Conservation (phyloP, 108 stramenopile species). For the Conticribra weissflogii region DNA sequence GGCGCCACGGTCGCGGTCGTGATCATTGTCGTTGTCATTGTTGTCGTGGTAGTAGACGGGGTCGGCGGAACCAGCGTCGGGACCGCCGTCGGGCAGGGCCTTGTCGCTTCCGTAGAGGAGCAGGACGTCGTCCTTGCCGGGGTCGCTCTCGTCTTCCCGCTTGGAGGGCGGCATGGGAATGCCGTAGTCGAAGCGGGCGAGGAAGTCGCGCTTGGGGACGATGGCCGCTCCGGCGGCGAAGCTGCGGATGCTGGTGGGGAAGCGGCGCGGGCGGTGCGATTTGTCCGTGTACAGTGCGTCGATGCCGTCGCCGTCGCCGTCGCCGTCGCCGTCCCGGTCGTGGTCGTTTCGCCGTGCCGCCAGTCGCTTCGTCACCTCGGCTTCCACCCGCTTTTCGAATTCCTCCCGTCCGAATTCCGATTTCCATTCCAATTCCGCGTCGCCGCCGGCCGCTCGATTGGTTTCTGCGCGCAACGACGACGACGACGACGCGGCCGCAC, state of each 20-base stretch:
- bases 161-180: constrained; percentile 56
- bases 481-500: not conserved
- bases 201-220: constrained; percentile 57
- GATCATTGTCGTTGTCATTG: too few species aligned
- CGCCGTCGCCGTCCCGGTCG: not conserved
- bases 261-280: constrained; percentile 14
- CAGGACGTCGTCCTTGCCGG: constrained; percentile 66
- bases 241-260: constrained; percentile 43
- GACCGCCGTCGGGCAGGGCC: constrained; percentile 46
- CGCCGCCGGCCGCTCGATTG: not conserved
- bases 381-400: constrained; percentile 10
- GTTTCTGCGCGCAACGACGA: not conserved
- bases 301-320: not conserved
- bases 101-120: constrained; percentile 55
- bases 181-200: constrained; percentile 60
- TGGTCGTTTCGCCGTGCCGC: not conserved
- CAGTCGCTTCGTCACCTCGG: constrained; percentile 21
- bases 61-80: too few species aligned
- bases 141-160: constrained; percentile 37
- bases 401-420: too few species aligned
- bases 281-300: constrained; percentile 4
- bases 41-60: too few species aligned
- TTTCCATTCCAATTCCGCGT: too few species aligned
- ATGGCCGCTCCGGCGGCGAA: constrained; percentile 52
- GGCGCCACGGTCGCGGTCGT: too few species aligned